Evolutionary conservation across 2,329 filamentous ascomycete genomes (phyloP), one percentile per base, ranked within the genome.

Genomic region (Metarhizium rileyi): DNA sequence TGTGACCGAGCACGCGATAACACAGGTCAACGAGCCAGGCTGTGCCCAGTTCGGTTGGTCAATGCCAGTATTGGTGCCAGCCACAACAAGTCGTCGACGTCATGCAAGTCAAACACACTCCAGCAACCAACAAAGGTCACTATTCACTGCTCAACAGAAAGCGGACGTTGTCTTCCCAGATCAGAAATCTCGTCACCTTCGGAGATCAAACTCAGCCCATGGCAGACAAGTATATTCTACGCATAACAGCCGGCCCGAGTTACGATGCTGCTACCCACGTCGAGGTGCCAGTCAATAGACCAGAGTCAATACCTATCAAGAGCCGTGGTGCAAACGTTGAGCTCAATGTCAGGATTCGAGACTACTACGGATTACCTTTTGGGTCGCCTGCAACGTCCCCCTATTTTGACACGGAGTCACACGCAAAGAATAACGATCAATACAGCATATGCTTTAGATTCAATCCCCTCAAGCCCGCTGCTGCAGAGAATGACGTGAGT

Each of bases 381-480:
- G 67, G 70, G 56, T 87, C 87, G 1, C 86, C 88, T 0, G 61
- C 69, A 4, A 85, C 85, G 0, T 87, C 84, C 8, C 70, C 83
- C 1, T 96, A 96, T 71, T 96, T 97, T 73, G 72, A 76, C 14
- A 70, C 79, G 5, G 78, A 83, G 5, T 75, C 79, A 18, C 90
- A 95, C 64, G 72, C 70, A 22, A 72, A 75, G 54, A 78, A 77
- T 56, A 67, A 74, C 47, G 90, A 96, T 66, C 86, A 89, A 63
- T 96, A 96, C 72, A 87, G 83, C 59, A 89, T 97, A 59, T 76
- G 80, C 28, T 84, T 95, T 62, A 77, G 80, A 43, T 87, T 96
- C 65, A 81, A 78, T 0, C 87, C 86, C n/a, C 87, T 86, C 59
- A 63, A 61, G 46, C 62, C 61, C 47, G 42, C 52, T 20, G 35